phyloP scores from a whole-genome alignment of 2,329 filamentous ascomycete species.

The Graphilbum sp. region DNA sequence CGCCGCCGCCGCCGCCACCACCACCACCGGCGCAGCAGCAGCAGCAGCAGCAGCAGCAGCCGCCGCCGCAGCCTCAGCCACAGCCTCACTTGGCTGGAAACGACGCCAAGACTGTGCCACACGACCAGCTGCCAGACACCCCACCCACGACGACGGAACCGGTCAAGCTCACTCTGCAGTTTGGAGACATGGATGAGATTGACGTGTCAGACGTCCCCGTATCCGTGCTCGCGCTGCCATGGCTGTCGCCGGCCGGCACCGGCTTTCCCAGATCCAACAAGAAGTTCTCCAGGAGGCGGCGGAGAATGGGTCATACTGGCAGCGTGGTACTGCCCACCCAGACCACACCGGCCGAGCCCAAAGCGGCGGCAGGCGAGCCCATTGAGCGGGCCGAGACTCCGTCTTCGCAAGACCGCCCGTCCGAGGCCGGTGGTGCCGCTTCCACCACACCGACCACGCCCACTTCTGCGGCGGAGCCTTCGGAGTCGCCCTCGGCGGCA shows the following conservation, averaged over 20 bases:
- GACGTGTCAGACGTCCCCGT: not conserved
- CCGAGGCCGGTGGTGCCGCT: slow-evolving; percentile 13
- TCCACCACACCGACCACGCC: slow-evolving; percentile 21
- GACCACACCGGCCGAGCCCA: not conserved
- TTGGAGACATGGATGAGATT: not conserved
- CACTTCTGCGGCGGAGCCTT: slow-evolving; percentile 11
- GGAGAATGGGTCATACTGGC: not conserved
- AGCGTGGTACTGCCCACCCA: not conserved
- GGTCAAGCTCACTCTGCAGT: not conserved
- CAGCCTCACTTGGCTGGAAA: too few species aligned
- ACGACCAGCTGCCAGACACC: not conserved
- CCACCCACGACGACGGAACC: not conserved
- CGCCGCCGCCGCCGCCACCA: too few species aligned
- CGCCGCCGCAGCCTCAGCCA: too few species aligned
- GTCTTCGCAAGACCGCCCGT: slow-evolving; percentile 15
- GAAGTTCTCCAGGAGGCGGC: not conserved
- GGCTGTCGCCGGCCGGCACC: not conserved
- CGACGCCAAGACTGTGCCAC: too few species aligned
- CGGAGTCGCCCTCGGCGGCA: slow-evolving; percentile 9
- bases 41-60: too few species aligned
- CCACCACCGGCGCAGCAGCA: too few species aligned
- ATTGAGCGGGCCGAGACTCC: slow-evolving; percentile 14
- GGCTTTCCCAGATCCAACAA: not conserved
- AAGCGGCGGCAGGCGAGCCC: not conserved
- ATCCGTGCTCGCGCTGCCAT: not conserved